phyloP scores from a whole-genome alignment of 805 yeast genomes.

The Clavispora carvajalis region DNA sequence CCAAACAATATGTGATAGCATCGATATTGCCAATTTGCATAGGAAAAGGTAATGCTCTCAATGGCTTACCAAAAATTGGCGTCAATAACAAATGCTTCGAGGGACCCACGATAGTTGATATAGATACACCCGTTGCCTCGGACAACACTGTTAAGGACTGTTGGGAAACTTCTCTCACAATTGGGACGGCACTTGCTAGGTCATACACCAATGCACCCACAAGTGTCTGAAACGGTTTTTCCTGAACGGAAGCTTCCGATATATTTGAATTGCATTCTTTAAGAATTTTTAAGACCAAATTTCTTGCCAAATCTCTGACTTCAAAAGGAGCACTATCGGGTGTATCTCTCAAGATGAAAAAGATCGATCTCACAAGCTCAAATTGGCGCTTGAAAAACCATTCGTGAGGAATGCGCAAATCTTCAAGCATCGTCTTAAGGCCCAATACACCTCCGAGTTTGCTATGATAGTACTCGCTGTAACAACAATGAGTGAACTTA shows the following conservation, averaged over 20 bases:
- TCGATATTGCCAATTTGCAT: constrained; percentile 99
- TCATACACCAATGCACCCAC: constrained; percentile 91
- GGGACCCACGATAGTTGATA: constrained; percentile 72
- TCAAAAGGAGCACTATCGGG: constrained; percentile 81
- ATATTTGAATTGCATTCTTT: constrained; percentile 58
- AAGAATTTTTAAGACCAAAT: constrained; percentile 58
- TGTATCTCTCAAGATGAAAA: constrained; percentile 86
- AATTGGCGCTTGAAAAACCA: constrained; percentile 78
- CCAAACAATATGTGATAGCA: constrained; percentile 88
- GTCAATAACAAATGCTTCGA: constrained; percentile 78
- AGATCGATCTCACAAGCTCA: constrained; percentile 79
- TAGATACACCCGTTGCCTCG: constrained; percentile 61
- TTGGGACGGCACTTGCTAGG: constrained; percentile 79
- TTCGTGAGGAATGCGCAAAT: constrained; percentile 56
- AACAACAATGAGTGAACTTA: constrained; percentile 85
- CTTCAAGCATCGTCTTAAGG: constrained; percentile 64
- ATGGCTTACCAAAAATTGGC: constrained; percentile 95
- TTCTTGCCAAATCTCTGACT: constrained; percentile 68
- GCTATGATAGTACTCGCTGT: constrained; percentile 78
- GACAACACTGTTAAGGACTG: constrained; percentile 62
- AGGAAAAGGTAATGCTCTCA: constrained; percentile 94
- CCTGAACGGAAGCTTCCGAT: constrained; percentile 55
- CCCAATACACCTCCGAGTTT: constrained; percentile 91
- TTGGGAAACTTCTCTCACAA: constrained; percentile 80
- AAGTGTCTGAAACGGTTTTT: constrained; percentile 73